phyloP scores from a whole-genome alignment of 2,329 filamentous ascomycete species.

The Cercospora sojina region DNA sequence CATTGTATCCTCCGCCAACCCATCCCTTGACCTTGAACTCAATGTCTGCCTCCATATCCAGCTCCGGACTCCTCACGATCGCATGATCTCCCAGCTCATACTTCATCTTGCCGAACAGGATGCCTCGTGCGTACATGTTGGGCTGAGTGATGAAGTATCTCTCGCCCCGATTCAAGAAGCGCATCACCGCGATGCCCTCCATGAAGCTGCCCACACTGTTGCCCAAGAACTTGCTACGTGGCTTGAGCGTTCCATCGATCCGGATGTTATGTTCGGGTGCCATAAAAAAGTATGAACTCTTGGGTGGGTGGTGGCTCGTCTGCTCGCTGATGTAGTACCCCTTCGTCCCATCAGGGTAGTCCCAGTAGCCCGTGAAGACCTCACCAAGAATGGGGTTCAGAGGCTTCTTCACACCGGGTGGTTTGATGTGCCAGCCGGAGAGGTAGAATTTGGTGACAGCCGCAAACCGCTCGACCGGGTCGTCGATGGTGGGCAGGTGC shows the following conservation, averaged over 20 bases:
- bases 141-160: constrained; percentile 93
- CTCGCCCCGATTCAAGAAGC: constrained; percentile 80
- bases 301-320: constrained; percentile 96
- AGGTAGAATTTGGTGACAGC: constrained; percentile 97
- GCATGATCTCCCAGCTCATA: constrained; percentile 97
- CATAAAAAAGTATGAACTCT: constrained; percentile 99
- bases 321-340: constrained; percentile 98
- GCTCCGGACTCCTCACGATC: constrained; percentile 85
- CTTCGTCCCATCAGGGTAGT: constrained; percentile 71
- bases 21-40: constrained; percentile 99
- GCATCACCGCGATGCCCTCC: constrained; percentile 90
- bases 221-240: constrained; percentile 88
- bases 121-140: constrained; percentile 98
- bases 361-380: constrained; percentile 93
- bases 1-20: constrained; percentile 94
- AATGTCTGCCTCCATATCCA: constrained; percentile 81
- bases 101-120: constrained; percentile 98
- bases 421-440: constrained; percentile 98
- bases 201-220: constrained; percentile 98
- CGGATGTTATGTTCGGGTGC: constrained; percentile 89
- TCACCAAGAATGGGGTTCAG: constrained; percentile 96
- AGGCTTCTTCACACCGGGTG: constrained; percentile 96
- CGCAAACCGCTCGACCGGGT: constrained; percentile 85
- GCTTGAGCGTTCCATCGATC: constrained; percentile 93
- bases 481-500: constrained; percentile 80